Conservation (phyloP, 805 yeast genomes). For the Kazachstania bromeliacearum region DNA sequence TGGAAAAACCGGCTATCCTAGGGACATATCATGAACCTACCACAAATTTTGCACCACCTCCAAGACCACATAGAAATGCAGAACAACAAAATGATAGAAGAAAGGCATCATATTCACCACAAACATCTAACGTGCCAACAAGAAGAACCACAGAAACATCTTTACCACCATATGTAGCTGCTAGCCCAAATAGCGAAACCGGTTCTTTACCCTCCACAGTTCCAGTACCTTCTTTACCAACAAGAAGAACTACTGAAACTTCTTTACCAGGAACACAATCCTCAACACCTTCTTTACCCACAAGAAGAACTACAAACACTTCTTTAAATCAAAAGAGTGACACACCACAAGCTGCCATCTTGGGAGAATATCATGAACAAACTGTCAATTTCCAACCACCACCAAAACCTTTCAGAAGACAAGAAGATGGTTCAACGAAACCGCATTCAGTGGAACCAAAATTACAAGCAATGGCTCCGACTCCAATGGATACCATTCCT, state of each 20-base stretch:
- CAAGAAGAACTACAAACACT: background rate
- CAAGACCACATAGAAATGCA: constrained; percentile 26
- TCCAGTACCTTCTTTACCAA: background rate
- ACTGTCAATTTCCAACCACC: constrained; percentile 26
- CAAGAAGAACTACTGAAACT: constrained; percentile 1
- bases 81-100: background rate
- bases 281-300: background rate
- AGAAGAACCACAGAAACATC: background rate
- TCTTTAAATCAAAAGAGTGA: background rate
- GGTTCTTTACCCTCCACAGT: background rate
- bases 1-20: constrained; percentile 15
- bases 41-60: constrained; percentile 35
- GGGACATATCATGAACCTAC: constrained; percentile 20
- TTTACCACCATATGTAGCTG: too few species aligned
- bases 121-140: background rate
- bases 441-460: background rate
- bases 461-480: background rate
- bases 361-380: constrained; percentile 5
- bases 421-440: constrained; percentile 1
- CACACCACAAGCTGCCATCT: background rate
- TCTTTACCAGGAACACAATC: background rate
- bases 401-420: constrained; percentile 22
- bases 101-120: background rate
- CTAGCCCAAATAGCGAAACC: too few species aligned
- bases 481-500: background rate